Base-by-base conservation (phyloP, 768 basidiomycete genomes). In the Trametes sanguinea region DNA sequence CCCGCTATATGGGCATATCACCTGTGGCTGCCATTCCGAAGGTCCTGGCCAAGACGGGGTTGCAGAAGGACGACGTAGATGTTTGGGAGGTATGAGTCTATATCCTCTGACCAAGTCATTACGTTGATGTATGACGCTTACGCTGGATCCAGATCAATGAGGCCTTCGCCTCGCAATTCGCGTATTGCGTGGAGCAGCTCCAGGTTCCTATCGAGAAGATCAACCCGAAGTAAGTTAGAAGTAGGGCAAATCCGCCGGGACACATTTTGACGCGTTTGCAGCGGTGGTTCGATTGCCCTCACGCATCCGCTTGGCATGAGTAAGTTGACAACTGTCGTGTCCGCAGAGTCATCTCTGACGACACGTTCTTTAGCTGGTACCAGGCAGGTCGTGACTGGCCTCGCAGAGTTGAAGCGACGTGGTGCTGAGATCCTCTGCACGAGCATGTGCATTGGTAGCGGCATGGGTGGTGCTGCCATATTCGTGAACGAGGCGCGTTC, bases 101-200 rank as follows among this genome's bases (percentile, higher is more conserved):
- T 22, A 22, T 22, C 22, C 22, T 22, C 22, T 22, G 22, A 22
- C 22, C 22, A 22, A 22, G 22, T 22, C 22, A 22, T 22, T 1
- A 22, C 22, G 22, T 22, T 22, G 22, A 22, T 22, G 22, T 22
- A 22, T 1, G 22, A 22, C 22, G 22, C 22, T 22, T 22, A 22
- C 22, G 22, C 22, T 22, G 22, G 3, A 11, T 61, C 10, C 63
- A 93, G 90, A 89, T 92, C 65, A 93, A 94, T 59, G 90, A 95
- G 74, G 94, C 94, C 0, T 96, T 95, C 63, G 94, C 93, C 0
- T 94, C 92, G 1, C 94, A 96, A 71, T 95, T 93, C 62, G 92
- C 90, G n/a, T 90, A 94, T 75, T 95, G 92, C 54, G 86, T 95
- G 7, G 89, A 95, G 68, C 79, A 92, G 69, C 81, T 95, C 29